Evolutionary conservation across 2,329 filamentous ascomycete genomes (phyloP), one percentile per base, ranked within the genome.

Genomic region (Bimuria novae-zelandiae): DNA sequence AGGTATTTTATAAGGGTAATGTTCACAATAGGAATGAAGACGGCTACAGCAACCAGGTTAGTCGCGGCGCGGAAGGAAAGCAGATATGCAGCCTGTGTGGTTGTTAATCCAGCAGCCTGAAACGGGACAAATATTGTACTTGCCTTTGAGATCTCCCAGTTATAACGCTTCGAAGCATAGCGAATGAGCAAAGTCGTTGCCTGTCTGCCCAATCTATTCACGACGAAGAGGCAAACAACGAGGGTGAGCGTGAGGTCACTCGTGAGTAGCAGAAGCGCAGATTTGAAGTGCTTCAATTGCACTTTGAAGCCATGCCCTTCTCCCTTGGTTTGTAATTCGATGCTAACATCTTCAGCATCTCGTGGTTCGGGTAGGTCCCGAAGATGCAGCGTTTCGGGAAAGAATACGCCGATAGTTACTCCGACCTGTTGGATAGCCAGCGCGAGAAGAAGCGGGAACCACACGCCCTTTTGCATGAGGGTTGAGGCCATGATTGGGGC

Each of bases 111-210:
- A 57, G 0, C 6, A 29, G n/a, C n/a, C 4, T 21, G 1, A 21
- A 7, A 12, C 2, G 5, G 16, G 11, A n/a, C 12, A 36, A 10
- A 35, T 22, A 27, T 1, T 25, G 7, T 44, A 16, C 49, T 14
- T 35, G 51, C 62, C 40, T 72, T 64, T 49, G 78, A 76, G 16
- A 82, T 69, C 29, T 76, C 75, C 77, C 79, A 81, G 21, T 64
- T 60, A 50, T 81, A 82, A 21, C 79, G 71, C n/a, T 77, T 78
- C 1, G 79, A 81, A 16, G 80, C 77, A 59, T 82, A 82, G 52
- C 80, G 77, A n/a, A 80, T 71, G 12, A 82, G 61, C 48, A 82
- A 72, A 56, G 73, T 76, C 14, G 77, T 68, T 8, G 77, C 76
- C 42, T 79, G 78, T 22, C 78, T 73, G 44, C 77, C 78, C 6